These are phyloP conservation scores for Thermomyces lanuginosus DNA, from an alignment of 2,329 filamentous ascomycete species.

Conservation along the genomic window DNA sequence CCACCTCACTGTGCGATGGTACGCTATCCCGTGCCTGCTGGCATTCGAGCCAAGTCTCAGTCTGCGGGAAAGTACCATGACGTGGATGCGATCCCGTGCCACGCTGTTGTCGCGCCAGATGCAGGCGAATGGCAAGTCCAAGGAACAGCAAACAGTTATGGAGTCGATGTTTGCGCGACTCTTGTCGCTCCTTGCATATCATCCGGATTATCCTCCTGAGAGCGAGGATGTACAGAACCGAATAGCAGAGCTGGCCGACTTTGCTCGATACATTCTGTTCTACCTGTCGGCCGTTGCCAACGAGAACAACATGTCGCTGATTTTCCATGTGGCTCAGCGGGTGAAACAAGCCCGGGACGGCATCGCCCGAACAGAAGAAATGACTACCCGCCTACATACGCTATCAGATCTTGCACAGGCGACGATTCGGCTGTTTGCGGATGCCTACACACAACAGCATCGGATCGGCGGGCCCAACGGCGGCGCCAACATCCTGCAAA, in stretches of 20 bases:
- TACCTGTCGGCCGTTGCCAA: slow-evolving; percentile 71
- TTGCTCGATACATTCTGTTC: slow-evolving; percentile 77
- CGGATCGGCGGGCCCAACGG: slow-evolving; percentile 26
- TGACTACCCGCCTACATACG: slow-evolving; percentile 50
- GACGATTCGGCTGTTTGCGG: slow-evolving; percentile 70
- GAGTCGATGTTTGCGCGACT: slow-evolving; percentile 70
- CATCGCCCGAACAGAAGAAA: slow-evolving; percentile 39
- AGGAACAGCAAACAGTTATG: slow-evolving; percentile 47
- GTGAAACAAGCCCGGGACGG: slow-evolving; percentile 81
- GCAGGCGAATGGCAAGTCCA: slow-evolving; percentile 19
- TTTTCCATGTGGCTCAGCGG: slow-evolving; percentile 82
- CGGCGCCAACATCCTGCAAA: slow-evolving; percentile 48
- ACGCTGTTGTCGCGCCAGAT: slow-evolving; percentile 42
- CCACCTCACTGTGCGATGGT: slow-evolving; percentile 73
- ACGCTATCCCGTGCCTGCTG: slow-evolving; percentile 74
- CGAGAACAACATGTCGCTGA: slow-evolving; percentile 71
- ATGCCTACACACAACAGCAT: slow-evolving; percentile 58
- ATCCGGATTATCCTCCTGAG: slow-evolving; percentile 58
- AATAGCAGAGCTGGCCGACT: slow-evolving; percentile 51
- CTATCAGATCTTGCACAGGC: slow-evolving; percentile 75
- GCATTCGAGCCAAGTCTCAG: slow-evolving; percentile 72
- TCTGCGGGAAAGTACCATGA: slow-evolving; percentile 59
- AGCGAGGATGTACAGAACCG: slow-evolving; percentile 28
- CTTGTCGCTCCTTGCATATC: slow-evolving; percentile 76
- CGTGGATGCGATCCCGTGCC: slow-evolving; percentile 75